Evolutionary conservation across 306 rosid species (phyloP), one percentile per base, ranked within the genome.

Genomic region (Cicer chorassanicum): DNA sequence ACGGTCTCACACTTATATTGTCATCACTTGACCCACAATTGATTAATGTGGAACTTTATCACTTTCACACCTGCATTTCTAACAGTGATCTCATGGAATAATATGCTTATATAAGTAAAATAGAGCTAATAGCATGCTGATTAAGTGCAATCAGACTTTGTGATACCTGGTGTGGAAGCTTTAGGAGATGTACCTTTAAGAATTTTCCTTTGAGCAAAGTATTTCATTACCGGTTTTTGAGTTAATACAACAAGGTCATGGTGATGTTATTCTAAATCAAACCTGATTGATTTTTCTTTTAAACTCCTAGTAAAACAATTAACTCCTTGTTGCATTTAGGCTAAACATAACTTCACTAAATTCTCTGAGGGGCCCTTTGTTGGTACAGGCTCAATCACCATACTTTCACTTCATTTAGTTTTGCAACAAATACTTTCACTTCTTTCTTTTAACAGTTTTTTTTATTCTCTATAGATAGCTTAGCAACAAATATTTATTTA

Each of bases 401-500:
- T n/a, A 70, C 62, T 9, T 14, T 43, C 11, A 19, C 13, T 50
- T 65, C 44, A 53, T 1, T 64, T 16, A 65, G 18, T 72, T 71
- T 65, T 65, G 68, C 43, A 14, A 5, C 29, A 21, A 21, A 21
- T 29, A 4, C 36, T 29, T 29, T 29, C 36, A 60, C 66, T 29
- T 62, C 24, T 15, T 61, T 40, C 14, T 51, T 6, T 61, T 8
- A 62, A 70, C 69, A 73, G 29, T 7, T 57, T 19, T 60, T 60
- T 8, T 36, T 43, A 68, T 63, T 36, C 53, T 63, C 54, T 36
- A 14, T 29, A 9, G 39, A 34, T 78, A 15, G 29, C 55, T 55
- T 49, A 36, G 66, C 29, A 68, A 42, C 13, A 40, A 63, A 63
- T 43, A 14, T 16, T 78, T n/a, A 54, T 55, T n/a, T 38, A 45